Base-by-base conservation (phyloP, 2,329 filamentous ascomycete species). In the Fusarium gaditjirri region DNA sequence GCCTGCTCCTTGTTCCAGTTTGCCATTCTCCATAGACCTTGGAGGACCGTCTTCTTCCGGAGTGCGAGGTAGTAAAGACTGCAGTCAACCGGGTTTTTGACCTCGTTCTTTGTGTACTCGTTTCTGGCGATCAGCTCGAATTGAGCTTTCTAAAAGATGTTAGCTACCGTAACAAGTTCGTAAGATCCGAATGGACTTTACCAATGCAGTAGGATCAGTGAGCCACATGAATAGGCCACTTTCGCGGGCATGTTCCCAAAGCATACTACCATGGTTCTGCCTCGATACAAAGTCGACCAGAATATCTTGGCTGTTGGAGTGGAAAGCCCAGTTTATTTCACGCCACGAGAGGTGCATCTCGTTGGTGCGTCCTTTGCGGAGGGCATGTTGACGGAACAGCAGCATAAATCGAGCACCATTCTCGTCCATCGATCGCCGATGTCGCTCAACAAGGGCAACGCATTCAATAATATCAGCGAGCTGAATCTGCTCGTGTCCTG, bases 141-240 rank as follows among this genome's bases (percentile, higher is more conserved):
- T 78, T 98, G 94, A 1, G 88, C 82, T 70, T 78, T 81, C 80
- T 83, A 65, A 27, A 8, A 27, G 27, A 35, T 39, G 54, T 75
- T 42, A 72, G 68, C 70, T 49, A 33, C 38, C 16, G 14, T 25
- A 12, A n/a, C 5, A 12, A 29, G 35, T 33, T 13, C 41, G 21
- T 16, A 13, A 23, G 16, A 35, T 8, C 19, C 17, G 21, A 11
- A 13, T 31, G 19, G 16, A 27, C 33, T 31, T 57, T 86, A 96
- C 94, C 79, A 98, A 84, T 27, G 94, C 91, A 60, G 87, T 88
- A 23, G 86, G 81, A 80, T 98, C 95, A 1, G 90, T 89, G 71
- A 99, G 86, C 95, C 96, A 99, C 91, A 98, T 95, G 78, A 97
- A 98, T 61, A 98, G 87, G 16, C 96, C 96, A 73, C 92, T 94